phyloP scores from a whole-genome alignment of 208 protist species.

The Acanthamoeba rhysodes region DNA sequence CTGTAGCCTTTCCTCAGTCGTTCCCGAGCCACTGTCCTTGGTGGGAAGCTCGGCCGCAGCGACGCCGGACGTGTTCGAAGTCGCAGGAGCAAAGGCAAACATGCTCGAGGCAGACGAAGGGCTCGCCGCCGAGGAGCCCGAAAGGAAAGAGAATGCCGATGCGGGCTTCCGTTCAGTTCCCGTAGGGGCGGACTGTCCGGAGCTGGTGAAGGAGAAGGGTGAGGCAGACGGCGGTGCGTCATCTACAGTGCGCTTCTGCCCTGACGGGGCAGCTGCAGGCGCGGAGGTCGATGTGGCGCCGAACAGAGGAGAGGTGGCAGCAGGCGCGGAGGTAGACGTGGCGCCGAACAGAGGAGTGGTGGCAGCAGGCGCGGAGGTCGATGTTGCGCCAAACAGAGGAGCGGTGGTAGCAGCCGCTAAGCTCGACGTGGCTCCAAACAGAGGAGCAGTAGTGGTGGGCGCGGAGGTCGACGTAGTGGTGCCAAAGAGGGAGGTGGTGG shows the following conservation, averaged over 20 bases:
- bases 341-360: background rate
- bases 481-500: background rate
- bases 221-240: background rate
- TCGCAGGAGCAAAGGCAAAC: background rate
- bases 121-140: background rate
- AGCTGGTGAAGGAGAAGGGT: background rate
- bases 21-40: background rate
- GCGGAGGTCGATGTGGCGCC: background rate
- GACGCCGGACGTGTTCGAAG: background rate
- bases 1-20: background rate
- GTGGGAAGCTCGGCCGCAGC: background rate
- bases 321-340: background rate
- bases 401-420: background rate
- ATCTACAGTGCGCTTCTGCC: background rate
- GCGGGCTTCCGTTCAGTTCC: background rate
- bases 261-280: background rate
- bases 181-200: background rate
- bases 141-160: conserved; percentile 6
- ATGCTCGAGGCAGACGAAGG: background rate
- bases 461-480: background rate
- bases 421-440: background rate
- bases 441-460: background rate
- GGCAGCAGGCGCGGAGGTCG: background rate
- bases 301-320: background rate
- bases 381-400: background rate